A percentile compares a stretch with the other conserved stretches of the same genome.
phyloP scores from a whole-genome alignment of 495 filamentous ascomycete genomes.

The Echria macrotheca region DNA sequence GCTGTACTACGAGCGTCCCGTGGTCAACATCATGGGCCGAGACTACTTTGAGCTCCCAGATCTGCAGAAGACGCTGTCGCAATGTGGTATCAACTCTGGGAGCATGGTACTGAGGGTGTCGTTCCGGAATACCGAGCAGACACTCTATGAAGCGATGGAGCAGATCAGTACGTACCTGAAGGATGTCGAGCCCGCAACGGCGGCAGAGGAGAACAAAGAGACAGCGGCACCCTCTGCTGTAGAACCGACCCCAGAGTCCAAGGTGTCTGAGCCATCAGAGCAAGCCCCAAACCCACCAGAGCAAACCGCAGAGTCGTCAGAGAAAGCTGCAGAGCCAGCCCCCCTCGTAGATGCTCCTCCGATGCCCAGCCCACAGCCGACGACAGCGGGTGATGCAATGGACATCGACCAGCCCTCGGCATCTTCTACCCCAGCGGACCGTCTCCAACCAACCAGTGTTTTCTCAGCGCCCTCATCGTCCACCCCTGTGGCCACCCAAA shows the following conservation, averaged over 20 bases:
- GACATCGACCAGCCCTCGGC: conserved; percentile 17
- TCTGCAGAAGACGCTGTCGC: conserved; percentile 79
- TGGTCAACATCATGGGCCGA: conserved; percentile 73
- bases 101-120: conserved; percentile 69
- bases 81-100: conserved; percentile 80
- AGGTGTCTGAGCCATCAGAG: too few species aligned
- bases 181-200: conserved; percentile 28
- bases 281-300: conserved; percentile 14
- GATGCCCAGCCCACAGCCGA: conserved; percentile 4
- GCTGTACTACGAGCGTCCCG: conserved; percentile 79
- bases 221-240: conserved; percentile 14
- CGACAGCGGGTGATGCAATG: conserved; percentile 14
- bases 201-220: conserved; percentile 3
- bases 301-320: not conserved
- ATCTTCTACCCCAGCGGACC: conserved; percentile 18
- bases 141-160: conserved; percentile 77
- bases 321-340: not conserved
- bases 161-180: conserved; percentile 71
- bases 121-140: conserved; percentile 68
- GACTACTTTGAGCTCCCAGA: conserved; percentile 71
- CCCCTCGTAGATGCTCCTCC: not conserved
- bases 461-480: conserved; percentile 66
- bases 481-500: conserved; percentile 69
- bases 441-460: conserved; percentile 53
- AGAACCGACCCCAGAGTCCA: conserved; percentile 6